Evolutionary conservation across 345 rosid species (phyloP).

Genomic region (Salix suchowensis): DNA sequence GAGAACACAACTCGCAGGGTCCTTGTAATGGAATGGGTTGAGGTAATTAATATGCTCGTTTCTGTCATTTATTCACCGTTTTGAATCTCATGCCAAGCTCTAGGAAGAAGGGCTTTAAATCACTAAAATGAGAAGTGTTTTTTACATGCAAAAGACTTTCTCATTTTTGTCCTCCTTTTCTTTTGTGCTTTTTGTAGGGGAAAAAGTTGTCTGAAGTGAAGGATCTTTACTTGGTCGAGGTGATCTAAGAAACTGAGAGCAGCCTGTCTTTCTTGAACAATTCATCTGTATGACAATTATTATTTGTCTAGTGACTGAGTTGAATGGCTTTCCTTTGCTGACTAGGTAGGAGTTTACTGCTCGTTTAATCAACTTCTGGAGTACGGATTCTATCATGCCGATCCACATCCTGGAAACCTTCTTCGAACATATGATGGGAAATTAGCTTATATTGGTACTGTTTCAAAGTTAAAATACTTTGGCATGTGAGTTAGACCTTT

Average conservation of each 20-base stretch:
- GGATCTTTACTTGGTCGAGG: constrained; percentile 81
- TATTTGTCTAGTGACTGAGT: constrained; percentile 9
- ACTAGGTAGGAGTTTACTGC: constrained; percentile 93
- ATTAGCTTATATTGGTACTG: constrained; percentile 84
- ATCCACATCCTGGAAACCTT: constrained; percentile 97
- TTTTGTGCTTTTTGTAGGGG: constrained; percentile 47
- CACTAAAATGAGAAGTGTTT: neutral
- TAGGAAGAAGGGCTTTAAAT: neutral
- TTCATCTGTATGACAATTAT: neutral
- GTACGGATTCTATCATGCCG: constrained; percentile 94
- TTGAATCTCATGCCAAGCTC: constrained; percentile 6
- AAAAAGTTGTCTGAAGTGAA: constrained; percentile 70
- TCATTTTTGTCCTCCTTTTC: constrained; percentile 2
- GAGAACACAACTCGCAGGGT: constrained; percentile 81
- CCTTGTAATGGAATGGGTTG: constrained; percentile 94
- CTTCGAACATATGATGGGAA: constrained; percentile 83
- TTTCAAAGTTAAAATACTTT: constrained; percentile 2
- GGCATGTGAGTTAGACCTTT: neutral
- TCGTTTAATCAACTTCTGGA: constrained; percentile 92
- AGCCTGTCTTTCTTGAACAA: constrained; percentile 4
- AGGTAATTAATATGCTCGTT: constrained; percentile 43
- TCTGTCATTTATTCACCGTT: neutral
- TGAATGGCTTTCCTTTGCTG: constrained; percentile 19
- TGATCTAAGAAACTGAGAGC: constrained; percentile 20
- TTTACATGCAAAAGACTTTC: neutral